Percentiles rank a stretch among this genome's conserved stretches.
These are phyloP conservation scores for Trifolium dubium DNA, from an alignment of 306 rosid species.

Conservation along the genomic window DNA sequence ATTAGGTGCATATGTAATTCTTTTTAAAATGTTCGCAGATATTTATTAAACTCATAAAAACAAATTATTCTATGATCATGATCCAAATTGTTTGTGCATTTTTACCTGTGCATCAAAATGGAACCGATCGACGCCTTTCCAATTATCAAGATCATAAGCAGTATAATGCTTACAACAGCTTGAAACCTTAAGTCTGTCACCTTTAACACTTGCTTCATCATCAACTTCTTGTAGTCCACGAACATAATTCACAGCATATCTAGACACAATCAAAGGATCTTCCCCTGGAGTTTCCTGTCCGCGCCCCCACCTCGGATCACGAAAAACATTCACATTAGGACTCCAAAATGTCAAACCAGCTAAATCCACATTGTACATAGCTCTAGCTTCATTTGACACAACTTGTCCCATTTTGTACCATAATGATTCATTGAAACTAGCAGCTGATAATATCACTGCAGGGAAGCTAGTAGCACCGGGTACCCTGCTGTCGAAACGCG, in stretches of 20 bases:
- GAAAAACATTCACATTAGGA: slow-evolving; percentile 77
- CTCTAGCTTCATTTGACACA: slow-evolving; percentile 82
- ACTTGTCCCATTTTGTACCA: slow-evolving; percentile 75
- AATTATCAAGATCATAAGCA: slow-evolving; percentile 77
- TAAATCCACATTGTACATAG: slow-evolving; percentile 77
- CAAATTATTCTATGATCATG: background rate
- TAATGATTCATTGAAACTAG: slow-evolving; percentile 58
- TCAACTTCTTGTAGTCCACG: slow-evolving; percentile 67
- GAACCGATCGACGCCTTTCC: slow-evolving; percentile 78
- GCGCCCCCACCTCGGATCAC: slow-evolving; percentile 87
- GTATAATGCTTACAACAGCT: slow-evolving; percentile 90
- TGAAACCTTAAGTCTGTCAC: slow-evolving; percentile 78
- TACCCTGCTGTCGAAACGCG: slow-evolving; percentile 52
- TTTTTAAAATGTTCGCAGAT: background rate
- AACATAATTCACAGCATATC: slow-evolving; percentile 69
- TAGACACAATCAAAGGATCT: slow-evolving; percentile 71
- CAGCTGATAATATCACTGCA: slow-evolving; percentile 68
- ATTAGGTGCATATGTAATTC: background rate
- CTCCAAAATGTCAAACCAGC: slow-evolving; percentile 90
- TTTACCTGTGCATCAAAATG: slow-evolving; percentile 79
- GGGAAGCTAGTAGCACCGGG: slow-evolving; percentile 85
- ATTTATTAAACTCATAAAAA: background rate
- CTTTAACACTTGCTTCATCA: slow-evolving; percentile 50
- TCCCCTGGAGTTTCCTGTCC: slow-evolving; percentile 85
- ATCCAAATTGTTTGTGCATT: background rate